A percentile compares a stretch with the other conserved stretches of the same genome.
Conservation (phyloP, 2,329 filamentous ascomycete genomes). For the Talaromyces sp. region DNA sequence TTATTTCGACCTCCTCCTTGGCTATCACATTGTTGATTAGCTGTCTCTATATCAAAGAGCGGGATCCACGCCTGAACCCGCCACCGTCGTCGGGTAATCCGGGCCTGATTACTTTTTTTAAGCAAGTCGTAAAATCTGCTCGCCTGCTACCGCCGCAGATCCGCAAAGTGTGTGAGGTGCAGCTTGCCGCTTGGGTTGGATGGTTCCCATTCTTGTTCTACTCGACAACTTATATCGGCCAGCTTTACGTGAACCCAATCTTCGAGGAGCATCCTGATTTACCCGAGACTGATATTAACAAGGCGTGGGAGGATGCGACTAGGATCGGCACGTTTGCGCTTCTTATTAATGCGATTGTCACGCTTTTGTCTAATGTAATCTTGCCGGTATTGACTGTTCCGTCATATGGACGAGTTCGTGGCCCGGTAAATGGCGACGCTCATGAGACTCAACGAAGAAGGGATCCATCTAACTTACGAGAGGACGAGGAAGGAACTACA, state of each 20-base stretch:
- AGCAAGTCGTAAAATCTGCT: conserved; percentile 69
- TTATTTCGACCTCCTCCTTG: conserved; percentile 73
- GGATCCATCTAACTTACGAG: conserved; percentile 20
- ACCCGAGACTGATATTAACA: conserved; percentile 68
- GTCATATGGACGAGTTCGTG: conserved; percentile 51
- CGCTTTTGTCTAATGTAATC: conserved; percentile 73
- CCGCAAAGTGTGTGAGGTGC: conserved; percentile 71
- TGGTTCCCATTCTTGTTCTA: conserved; percentile 97
- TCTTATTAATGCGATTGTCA: conserved; percentile 80
- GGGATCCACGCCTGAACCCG: conserved; percentile 71
- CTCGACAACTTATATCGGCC: conserved; percentile 86
- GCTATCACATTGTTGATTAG: conserved; percentile 65
- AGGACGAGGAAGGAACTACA: conserved; percentile 22
- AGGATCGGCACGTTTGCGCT: conserved; percentile 84
- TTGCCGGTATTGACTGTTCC: conserved; percentile 82
- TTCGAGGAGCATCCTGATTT: conserved; percentile 74
- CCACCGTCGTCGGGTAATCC: conserved; percentile 55
- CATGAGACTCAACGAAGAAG: conserved; percentile 7
- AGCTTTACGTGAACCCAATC: conserved; percentile 83
- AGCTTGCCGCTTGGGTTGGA: conserved; percentile 86
- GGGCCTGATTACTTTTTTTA: conserved; percentile 74
- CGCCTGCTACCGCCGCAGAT: conserved; percentile 76
- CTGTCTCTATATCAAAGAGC: conserved; percentile 64
- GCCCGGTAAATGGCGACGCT: conserved; percentile 10
- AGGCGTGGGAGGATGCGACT: conserved; percentile 77